These are phyloP conservation scores for Rhinocladiella similis DNA, from an alignment of 2,329 filamentous ascomycete genomes.

Conservation along the genomic window DNA sequence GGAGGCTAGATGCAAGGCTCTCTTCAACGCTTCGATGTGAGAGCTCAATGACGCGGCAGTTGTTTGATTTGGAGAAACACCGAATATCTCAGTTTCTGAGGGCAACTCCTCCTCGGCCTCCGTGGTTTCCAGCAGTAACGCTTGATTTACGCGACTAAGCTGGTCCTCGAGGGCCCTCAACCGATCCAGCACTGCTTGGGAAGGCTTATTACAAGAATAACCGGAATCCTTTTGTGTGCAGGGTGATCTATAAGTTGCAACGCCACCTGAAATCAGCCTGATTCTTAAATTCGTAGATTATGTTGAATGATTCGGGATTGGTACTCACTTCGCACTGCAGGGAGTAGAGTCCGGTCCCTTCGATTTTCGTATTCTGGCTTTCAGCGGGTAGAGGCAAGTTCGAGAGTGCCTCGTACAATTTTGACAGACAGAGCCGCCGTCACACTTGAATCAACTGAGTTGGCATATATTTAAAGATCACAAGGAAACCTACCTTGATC, in stretches of 20 bases:
- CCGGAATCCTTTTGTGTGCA: too few species aligned
- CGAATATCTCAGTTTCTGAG: slow-evolving; percentile 2
- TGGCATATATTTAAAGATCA: neutral
- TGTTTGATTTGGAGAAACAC: neutral
- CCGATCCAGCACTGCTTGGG: slow-evolving; percentile 1
- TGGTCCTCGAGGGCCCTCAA: slow-evolving; percentile 3
- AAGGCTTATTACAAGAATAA: neutral
- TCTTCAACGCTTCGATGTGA: slow-evolving; percentile 11
- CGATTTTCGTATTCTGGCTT: neutral
- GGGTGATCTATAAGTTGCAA: neutral
- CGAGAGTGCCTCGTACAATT: neutral
- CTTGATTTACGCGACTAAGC: neutral
- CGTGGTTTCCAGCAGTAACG: neutral
- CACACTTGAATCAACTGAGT: neutral
- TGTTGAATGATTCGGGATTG: neutral
- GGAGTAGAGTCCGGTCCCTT: neutral
- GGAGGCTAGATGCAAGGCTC: neutral
- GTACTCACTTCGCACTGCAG: too few species aligned
- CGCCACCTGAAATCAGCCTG: neutral
- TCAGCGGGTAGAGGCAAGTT: neutral
- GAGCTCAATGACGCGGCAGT: slow-evolving; percentile 2
- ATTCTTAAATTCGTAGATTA: neutral
- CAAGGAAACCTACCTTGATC: slow-evolving; percentile 5
- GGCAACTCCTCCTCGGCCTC: neutral
- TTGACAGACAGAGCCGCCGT: neutral